Base-by-base conservation (phyloP, 208 protist species). In the Crithidia expoeki region DNA sequence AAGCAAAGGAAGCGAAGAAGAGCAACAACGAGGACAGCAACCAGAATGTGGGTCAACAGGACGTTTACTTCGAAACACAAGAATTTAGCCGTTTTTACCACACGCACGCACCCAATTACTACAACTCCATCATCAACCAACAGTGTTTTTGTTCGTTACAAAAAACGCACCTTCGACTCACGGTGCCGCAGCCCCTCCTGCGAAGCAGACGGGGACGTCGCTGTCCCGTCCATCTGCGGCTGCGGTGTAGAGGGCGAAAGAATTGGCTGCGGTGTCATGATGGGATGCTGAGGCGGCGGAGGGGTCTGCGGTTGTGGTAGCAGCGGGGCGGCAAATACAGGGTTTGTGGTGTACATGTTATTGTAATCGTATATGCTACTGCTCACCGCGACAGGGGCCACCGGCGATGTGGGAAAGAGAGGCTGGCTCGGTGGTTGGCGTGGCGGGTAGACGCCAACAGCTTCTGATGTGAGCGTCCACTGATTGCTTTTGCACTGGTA, bases 111-210 rank as follows among this genome's bases (percentile, higher is more conserved):
- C 21, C 2, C 50, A 32, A 6, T 3, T 10, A 23, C 55, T n/a
- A 23, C 32, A 38, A 7, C 14, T 4, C 32, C 32, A 27, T 49
- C 23, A 9, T 58, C 23, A n/a, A 6, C 52, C 12, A 9, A 32
- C 19, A 42, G 57, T 3, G 68, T 36, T 23, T 36, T 60, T 4
- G 68, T 11, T n/a, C n/a, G n/a, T n/a, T n/a, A n/a, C n/a, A n/a
- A n/a, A n/a, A 75, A 75, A 44, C 70, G 53, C 25, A 75, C 70
- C 25, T 57, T 61, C 36, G 70, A 75, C 46, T 38, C 55, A 16
- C 70, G 70, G 2, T 61, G 70, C 7, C 70, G 70, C 61, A 75
- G 61, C 25, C 49, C 40, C n/a, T 75, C 70, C 7, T 58, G 51
- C 4, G 60, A 32, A 6, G 34, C 30, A 14, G 42, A 25, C 0